A percentile compares a stretch with the other conserved stretches of the same genome.
Evolutionary conservation across 2,329 filamentous ascomycete genomes (phyloP).

Genomic region (Dothistroma pini): DNA sequence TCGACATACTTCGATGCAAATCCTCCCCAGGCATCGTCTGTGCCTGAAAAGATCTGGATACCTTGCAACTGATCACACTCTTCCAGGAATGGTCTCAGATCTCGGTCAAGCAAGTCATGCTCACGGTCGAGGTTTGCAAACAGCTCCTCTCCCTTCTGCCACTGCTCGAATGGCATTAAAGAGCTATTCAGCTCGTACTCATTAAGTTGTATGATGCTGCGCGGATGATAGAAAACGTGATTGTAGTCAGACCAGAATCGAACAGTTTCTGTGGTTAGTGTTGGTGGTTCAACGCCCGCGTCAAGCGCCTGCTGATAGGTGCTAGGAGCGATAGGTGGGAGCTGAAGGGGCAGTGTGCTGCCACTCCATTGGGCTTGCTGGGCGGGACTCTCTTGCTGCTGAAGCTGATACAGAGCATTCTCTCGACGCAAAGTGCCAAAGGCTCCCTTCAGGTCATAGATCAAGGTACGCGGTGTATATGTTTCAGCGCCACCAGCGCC

Average conservation of each 20-base stretch:
- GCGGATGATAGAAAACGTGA: conserved; percentile 85
- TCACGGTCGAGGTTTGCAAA: conserved; percentile 57
- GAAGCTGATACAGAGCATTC: conserved; percentile 77
- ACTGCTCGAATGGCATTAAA: conserved; percentile 78
- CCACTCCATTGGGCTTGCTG: conserved; percentile 55
- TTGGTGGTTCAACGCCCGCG: conserved; percentile 59
- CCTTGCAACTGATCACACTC: conserved; percentile 92
- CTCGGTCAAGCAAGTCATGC: conserved; percentile 84
- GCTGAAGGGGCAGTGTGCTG: conserved; percentile 63
- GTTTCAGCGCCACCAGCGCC: conserved; percentile 84
- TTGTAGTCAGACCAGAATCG: conserved; percentile 97
- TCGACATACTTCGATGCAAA: conserved; percentile 51
- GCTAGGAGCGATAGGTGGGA: conserved; percentile 64
- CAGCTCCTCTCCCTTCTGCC: conserved; percentile 68
- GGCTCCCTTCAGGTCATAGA: conserved; percentile 92
- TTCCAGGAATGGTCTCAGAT: conserved; percentile 81
- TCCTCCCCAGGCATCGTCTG: conserved; percentile 52
- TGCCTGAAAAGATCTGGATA: conserved; percentile 60
- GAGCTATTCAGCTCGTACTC: conserved; percentile 81
- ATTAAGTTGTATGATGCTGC: conserved; percentile 78
- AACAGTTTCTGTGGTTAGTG: conserved; percentile 66
- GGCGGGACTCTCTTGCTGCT: conserved; percentile 40
- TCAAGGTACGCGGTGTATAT: conserved; percentile 82
- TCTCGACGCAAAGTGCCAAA: conserved; percentile 86
- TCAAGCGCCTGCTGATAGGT: conserved; percentile 79